Conservation (phyloP, 1,139 yeast genomes). For the Pichia sp. region DNA sequence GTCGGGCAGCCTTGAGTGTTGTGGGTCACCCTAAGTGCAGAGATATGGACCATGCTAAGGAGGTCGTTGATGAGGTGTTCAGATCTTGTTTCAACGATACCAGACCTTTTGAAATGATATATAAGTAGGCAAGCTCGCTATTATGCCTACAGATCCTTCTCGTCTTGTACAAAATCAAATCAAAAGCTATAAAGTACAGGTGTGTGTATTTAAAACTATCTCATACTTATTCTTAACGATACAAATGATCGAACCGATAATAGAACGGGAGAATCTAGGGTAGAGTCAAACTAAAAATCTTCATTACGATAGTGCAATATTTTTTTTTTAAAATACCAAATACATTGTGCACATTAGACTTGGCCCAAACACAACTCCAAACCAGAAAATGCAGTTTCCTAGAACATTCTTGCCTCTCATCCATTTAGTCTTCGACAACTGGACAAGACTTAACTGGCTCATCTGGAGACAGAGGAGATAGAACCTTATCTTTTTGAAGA, state of each 20-base stretch:
- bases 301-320: no score
- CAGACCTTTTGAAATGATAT: constrained; percentile 90
- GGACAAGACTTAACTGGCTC: constrained; percentile 70
- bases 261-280: neutral
- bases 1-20: constrained; percentile 85
- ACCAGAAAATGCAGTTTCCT: constrained; percentile 86
- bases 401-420: constrained; percentile 54
- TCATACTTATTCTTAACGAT: neutral
- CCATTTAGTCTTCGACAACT: constrained; percentile 47
- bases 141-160: neutral
- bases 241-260: neutral
- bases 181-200: constrained; percentile 4
- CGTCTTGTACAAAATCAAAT: constrained; percentile 8
- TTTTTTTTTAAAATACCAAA: constrained; percentile 54
- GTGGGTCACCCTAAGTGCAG: constrained; percentile 80
- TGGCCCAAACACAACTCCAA: constrained; percentile 88
- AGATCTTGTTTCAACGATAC: constrained; percentile 92
- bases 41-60: constrained; percentile 67
- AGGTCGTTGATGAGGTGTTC: constrained; percentile 83
- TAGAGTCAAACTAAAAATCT: neutral
- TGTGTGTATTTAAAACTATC: neutral
- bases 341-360: constrained; percentile 83
- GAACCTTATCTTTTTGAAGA: constrained; percentile 76
- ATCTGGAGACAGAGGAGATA: constrained; percentile 77
- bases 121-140: constrained; percentile 40